Percentiles rank a stretch among this genome's conserved stretches.
phyloP scores from a whole-genome alignment of 495 filamentous ascomycete genomes.

The Penicillium pancosmium region DNA sequence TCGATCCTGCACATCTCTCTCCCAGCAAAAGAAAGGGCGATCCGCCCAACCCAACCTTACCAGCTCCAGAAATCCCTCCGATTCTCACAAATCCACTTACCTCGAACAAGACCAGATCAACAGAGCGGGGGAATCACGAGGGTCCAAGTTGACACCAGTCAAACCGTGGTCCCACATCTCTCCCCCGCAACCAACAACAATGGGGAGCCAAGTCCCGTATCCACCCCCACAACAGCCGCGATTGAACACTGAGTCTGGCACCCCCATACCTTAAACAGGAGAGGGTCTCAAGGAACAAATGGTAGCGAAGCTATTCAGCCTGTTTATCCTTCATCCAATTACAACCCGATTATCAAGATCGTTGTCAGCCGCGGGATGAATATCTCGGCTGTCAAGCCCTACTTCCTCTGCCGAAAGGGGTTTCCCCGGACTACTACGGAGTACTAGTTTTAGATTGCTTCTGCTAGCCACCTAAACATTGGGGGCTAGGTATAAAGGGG shows the following conservation, averaged over 20 bases:
- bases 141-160: background rate
- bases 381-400: background rate
- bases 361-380: background rate
- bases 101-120: slow-evolving; percentile 1
- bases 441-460: no score
- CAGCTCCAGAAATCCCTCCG: no score
- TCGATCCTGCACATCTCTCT: no score
- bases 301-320: background rate
- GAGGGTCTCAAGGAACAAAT: background rate
- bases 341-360: background rate
- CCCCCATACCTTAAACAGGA: background rate
- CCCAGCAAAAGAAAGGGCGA: no score
- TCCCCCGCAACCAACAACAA: background rate
- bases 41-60: no score
- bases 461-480: background rate
- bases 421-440: no score
- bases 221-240: background rate
- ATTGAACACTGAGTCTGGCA: background rate
- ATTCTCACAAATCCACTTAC: background rate
- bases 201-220: background rate
- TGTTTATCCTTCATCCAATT: background rate
- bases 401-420: background rate
- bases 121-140: background rate
- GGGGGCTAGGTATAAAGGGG: background rate
- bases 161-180: background rate